Percentiles rank a stretch among this genome's conserved stretches.
Conservation (phyloP, 2,329 filamentous ascomycete genomes). For the Ophiostoma ulmi region DNA sequence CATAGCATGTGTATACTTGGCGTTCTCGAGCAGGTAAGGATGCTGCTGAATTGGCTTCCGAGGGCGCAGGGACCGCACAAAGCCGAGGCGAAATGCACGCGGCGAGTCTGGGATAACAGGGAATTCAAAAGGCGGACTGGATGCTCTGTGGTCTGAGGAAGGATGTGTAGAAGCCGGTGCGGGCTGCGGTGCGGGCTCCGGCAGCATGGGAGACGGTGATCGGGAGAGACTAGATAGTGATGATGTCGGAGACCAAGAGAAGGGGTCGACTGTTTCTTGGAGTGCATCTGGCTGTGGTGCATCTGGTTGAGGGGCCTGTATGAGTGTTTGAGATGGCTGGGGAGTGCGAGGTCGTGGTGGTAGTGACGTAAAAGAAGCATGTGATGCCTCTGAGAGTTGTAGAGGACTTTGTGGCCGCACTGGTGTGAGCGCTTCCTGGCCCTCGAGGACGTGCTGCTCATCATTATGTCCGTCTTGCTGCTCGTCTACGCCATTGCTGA, state of each 20-base stretch:
- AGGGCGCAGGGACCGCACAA: conserved; percentile 50
- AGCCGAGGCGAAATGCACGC: conserved; percentile 30
- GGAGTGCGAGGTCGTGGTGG: neutral
- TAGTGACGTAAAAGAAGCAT: neutral
- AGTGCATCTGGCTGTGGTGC: neutral
- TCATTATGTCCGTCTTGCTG: neutral
- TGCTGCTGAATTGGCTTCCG: conserved; percentile 58
- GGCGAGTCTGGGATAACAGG: conserved; percentile 25
- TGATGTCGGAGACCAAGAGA: conserved; percentile 23
- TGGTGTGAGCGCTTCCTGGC: neutral
- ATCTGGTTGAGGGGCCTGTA: neutral
- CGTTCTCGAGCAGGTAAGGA: conserved; percentile 54
- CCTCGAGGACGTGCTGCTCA: neutral
- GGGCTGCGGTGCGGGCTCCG: neutral
- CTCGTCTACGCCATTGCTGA: neutral
- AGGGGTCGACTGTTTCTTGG: neutral
- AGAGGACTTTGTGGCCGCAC: neutral
- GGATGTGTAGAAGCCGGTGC: neutral
- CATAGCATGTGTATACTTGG: conserved; percentile 48
- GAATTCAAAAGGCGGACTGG: conserved; percentile 3
- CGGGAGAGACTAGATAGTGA: conserved; percentile 21
- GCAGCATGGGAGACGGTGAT: conserved; percentile 14
- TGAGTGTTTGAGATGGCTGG: neutral
- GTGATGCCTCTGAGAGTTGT: neutral
- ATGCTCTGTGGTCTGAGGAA: neutral